Base-by-base conservation (phyloP, 2,329 filamentous ascomycete genomes). In the Aspergillus puulaauensis region DNA sequence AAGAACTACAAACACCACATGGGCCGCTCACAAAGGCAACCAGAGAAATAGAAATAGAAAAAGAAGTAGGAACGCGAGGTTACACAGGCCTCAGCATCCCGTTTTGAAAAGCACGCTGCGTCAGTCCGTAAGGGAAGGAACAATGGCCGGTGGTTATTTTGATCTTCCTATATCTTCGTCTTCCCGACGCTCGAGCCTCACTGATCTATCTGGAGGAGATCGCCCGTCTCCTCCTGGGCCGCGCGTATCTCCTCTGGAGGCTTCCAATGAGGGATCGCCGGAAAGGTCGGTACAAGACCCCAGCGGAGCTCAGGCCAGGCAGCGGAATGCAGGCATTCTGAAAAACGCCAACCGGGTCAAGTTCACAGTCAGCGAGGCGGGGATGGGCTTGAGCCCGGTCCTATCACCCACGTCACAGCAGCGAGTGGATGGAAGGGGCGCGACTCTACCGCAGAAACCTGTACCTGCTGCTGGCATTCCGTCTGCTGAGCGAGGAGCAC, bases 311-410 rank as follows among this genome's bases (percentile, higher is more conserved):
- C 72, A 69, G 65, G 64, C 63, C 62, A 73, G 58, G 64, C 60
- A 67, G 61, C 65, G 69, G 73, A 75, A 75, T 75, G 73, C 68
- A 65, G 68, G 71, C 59, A 73, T 72, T 69, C 66, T 69, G 44
- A 71, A 68, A 55, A 66, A 52, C 62, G 61, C 73, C 59, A 75
- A 74, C 68, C 69, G 69, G 53, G 64, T 73, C 58, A 70, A 73
- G 50, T 70, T 70, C 58, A 71, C 66, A 15, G 64, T 66, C 46
- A 66, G 63, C 45, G 64, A 68, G 52, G 59, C 62, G 39, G 66
- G 67, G 47, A 45, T 55, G 41, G 56, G 59, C 48, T 60, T 66
- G 24, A 57, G 54, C 45, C 58, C 62, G 35, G 54, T 41, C 31
- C 63, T 62, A 62, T 64, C 66, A 62, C 63, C 65, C 50, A 64